Conservation (phyloP, 768 basidiomycete species). For the Tulasnella calospora region DNA sequence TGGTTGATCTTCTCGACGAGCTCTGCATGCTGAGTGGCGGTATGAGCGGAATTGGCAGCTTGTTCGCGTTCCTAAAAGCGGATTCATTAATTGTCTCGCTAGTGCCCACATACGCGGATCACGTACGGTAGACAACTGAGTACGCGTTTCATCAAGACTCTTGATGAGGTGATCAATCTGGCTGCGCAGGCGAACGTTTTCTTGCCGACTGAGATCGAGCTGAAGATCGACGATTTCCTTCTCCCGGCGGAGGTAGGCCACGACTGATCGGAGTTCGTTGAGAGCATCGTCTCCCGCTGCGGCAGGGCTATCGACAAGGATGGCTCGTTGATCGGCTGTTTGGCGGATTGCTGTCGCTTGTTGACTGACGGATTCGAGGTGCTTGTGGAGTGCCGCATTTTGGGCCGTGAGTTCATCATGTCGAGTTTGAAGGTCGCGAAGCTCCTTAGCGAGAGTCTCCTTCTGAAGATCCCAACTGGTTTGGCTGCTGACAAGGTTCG, state of each 20-base stretch:
- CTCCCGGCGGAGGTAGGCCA: constrained; percentile 79
- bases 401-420: constrained; percentile 70
- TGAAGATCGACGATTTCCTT: constrained; percentile 90
- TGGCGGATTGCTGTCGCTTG: constrained; percentile 69
- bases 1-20: constrained; percentile 83
- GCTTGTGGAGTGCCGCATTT: constrained; percentile 71
- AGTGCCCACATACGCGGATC: background rate
- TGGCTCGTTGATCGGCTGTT: constrained; percentile 26
- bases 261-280: constrained; percentile 69
- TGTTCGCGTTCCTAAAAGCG: constrained; percentile 67
- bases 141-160: constrained; percentile 63
- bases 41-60: constrained; percentile 62
- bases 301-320: constrained; percentile 46
- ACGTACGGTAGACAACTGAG: constrained; percentile 64
- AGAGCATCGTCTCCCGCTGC: constrained; percentile 45
- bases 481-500: constrained; percentile 66
- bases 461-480: constrained; percentile 77
- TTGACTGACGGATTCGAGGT: constrained; percentile 75
- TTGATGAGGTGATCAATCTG: constrained; percentile 71
- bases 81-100: constrained; percentile 15
- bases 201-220: constrained; percentile 72
- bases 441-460: constrained; percentile 70
- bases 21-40: constrained; percentile 75
- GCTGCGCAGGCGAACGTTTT: constrained; percentile 64
- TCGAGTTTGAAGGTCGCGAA: constrained; percentile 65